These are phyloP conservation scores for Colletotrichum tamarilloi DNA, from an alignment of 2,329 filamentous ascomycete species.

Conservation along the genomic window DNA sequence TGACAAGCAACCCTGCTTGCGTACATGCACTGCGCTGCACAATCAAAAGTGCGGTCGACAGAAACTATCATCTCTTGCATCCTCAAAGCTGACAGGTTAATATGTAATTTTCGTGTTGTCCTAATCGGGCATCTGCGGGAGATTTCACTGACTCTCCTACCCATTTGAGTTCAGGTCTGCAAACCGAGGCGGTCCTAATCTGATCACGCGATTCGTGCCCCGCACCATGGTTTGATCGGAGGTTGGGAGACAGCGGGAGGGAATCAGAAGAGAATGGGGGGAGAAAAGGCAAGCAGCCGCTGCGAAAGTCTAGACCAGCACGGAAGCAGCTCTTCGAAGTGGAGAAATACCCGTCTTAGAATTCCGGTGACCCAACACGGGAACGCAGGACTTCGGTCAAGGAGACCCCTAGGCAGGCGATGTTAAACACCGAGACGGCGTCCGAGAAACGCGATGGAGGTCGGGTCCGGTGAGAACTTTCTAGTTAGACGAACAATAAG, in stretches of 20 bases:
- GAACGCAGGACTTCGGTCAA: too few relatives aligned
- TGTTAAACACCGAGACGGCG: background rate
- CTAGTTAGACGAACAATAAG: too few relatives aligned
- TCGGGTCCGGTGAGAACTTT: background rate
- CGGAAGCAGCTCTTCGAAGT: background rate
- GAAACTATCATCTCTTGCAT: background rate
- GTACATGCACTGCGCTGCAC: too few relatives aligned
- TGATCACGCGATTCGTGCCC: background rate
- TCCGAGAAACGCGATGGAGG: background rate
- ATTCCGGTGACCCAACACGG: background rate
- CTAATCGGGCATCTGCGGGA: background rate
- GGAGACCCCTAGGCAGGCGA: background rate
- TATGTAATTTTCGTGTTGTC: background rate
- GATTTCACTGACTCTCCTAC: background rate
- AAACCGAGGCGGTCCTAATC: background rate
- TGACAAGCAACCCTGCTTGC: background rate
- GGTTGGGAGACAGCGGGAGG: background rate
- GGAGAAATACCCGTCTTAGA: background rate
- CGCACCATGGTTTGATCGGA: background rate
- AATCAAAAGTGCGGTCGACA: background rate
- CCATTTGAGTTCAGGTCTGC: background rate
- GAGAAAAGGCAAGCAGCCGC: background rate
- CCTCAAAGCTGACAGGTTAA: background rate
- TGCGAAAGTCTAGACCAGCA: background rate
- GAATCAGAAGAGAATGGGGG: background rate